phyloP scores from a whole-genome alignment of 2,329 filamentous ascomycete species.

The Cladophialophora bantiana region DNA sequence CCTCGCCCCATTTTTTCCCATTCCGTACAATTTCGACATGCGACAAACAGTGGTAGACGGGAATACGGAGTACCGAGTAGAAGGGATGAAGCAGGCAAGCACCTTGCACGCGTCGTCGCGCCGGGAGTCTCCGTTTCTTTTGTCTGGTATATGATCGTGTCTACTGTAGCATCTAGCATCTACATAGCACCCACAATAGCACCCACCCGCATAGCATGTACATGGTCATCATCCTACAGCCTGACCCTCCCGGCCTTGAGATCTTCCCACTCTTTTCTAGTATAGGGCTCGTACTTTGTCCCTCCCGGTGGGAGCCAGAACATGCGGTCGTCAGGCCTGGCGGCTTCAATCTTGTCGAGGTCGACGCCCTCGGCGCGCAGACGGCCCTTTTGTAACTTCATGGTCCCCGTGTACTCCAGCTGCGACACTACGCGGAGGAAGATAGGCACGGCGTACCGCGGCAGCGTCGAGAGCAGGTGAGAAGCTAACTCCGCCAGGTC shows the following conservation, averaged over 20 bases:
- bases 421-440: conserved; percentile 70
- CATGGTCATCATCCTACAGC: conserved; percentile 27
- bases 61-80: no score
- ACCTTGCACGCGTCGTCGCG: no score
- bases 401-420: conserved; percentile 72
- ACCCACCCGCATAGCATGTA: background rate
- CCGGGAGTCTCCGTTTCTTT: no score
- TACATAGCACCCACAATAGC: background rate
- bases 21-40: no score
- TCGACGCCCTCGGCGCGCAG: conserved; percentile 50
- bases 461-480: conserved; percentile 66
- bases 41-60: no score
- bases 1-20: no score
- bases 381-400: conserved; percentile 80
- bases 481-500: conserved; percentile 66
- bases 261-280: conserved; percentile 36
- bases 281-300: conserved; percentile 36
- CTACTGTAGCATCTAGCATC: background rate
- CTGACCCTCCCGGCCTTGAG: conserved; percentile 40
- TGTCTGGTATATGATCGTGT: no score
- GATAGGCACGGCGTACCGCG: conserved; percentile 76
- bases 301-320: conserved; percentile 39
- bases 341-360: conserved; percentile 33
- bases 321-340: conserved; percentile 32
- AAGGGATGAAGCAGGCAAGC: no score